Base-by-base conservation (phyloP, 208 protist genomes). In the Acanthamoeba divionensis region DNA sequence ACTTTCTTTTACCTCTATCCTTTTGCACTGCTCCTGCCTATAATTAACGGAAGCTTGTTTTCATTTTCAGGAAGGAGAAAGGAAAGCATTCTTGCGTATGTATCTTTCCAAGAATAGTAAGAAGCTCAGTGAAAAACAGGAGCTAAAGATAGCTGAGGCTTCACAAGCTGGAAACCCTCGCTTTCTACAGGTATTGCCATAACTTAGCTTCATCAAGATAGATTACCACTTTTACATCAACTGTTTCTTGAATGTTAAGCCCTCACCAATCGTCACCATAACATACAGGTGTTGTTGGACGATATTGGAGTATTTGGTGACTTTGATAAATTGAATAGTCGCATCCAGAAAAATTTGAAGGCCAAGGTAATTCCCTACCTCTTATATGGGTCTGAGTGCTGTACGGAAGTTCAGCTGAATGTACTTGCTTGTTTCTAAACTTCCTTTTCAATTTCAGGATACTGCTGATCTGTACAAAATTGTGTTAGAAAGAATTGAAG, bases 261-360 rank as follows among this genome's bases (percentile, higher is more conserved):
- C n/a, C n/a, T n/a, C n/a, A n/a, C n/a, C n/a, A n/a, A n/a, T n/a
- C n/a, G n/a, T n/a, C n/a, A n/a, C n/a, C n/a, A n/a, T n/a, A n/a
- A n/a, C n/a, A n/a, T 92, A 18, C 86, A 90, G 60, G 71, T 82
- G 31, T n/a, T 93, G 0, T 24, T 93, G 0, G 91, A 93, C 48
- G 91, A 93, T 36, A 93, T 93, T 26, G 69, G 77, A 24, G 89
- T 93, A 31, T 92, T 92, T 47, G 91, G 91, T 29, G 91, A 93
- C 15, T 57, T 48, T 44, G 91, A 93, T 24, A 36, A 67, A 24
- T 41, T 93, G 0, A 63, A 90, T 41, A 44, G 85, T 8, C 52
- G 91, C 41, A 90, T 93, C 36, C 55, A 55, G 18, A 8, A 21
- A 1, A 10, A 88, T 3, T 67, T 92, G 12, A 45, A 82, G 41